Evolutionary conservation across 345 rosid genomes (phyloP).

Genomic region (Geranium rotundifolium): DNA sequence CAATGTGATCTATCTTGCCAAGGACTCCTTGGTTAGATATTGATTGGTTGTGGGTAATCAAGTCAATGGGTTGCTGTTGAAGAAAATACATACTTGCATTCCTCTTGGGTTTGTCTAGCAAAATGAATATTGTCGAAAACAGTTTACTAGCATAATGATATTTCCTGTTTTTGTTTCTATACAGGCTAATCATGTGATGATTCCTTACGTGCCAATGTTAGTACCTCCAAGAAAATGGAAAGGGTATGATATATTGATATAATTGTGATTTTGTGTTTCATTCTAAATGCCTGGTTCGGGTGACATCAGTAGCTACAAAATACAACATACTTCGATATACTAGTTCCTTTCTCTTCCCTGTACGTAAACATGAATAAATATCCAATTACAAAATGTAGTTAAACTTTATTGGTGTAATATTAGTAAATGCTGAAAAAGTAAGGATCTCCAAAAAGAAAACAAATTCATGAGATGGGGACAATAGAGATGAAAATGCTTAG

Average conservation of each 20-base stretch:
- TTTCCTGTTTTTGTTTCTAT: conserved; percentile 12
- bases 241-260: conserved; percentile 45
- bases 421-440: background rate
- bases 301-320: background rate
- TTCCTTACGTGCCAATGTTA: conserved; percentile 94
- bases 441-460: background rate
- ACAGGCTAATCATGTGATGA: conserved; percentile 88
- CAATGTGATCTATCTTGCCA: no score
- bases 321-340: background rate
- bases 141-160: conserved; percentile 1
- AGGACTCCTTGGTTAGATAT: no score
- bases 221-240: conserved; percentile 95
- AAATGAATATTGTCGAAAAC: background rate
- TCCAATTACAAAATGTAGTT: background rate
- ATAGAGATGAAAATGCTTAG: no score
- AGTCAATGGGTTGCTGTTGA: no score
- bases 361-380: background rate
- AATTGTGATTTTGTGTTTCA: conserved; percentile 1
- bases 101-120: background rate
- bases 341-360: background rate
- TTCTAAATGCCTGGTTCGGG: background rate
- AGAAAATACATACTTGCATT: no score
- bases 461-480: no score
- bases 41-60: no score
- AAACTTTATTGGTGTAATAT: background rate